Conservation (phyloP, 1,284 basidiomycete genomes). For the Apiotrichum sp. region DNA sequence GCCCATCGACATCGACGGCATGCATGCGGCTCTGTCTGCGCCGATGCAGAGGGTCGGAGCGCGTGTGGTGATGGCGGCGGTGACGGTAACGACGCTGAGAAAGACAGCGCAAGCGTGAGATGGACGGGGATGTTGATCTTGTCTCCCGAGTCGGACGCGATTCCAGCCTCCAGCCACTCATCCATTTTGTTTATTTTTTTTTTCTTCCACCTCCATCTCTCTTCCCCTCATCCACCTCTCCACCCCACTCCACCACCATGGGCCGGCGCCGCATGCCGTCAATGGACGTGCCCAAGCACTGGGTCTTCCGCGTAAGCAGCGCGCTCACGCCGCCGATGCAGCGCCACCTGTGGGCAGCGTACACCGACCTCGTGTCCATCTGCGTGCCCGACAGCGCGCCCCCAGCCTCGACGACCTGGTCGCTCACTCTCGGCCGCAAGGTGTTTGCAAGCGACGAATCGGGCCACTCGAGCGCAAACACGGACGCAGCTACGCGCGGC, state of each 20-base stretch:
- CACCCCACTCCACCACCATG: background rate
- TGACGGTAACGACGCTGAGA: no score
- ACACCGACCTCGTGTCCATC: background rate
- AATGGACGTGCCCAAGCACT: background rate
- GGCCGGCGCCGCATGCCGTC: background rate
- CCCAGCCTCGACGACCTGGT: background rate
- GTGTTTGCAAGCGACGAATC: background rate
- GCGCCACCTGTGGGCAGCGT: conserved; percentile 1
- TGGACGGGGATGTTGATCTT: no score
- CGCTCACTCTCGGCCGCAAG: background rate
- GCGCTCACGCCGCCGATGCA: background rate
- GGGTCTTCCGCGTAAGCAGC: background rate
- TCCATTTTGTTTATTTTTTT: no score
- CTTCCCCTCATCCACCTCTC: no score
- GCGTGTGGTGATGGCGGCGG: no score
- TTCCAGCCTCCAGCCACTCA: no score
- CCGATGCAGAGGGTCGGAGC: no score
- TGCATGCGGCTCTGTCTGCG: no score
- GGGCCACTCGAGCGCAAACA: background rate
- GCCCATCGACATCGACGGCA: no score
- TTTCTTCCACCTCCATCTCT: background rate
- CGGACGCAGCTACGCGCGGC: background rate
- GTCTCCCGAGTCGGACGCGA: no score
- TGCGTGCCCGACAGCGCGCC: background rate
- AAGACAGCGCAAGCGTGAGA: no score